These are phyloP conservation scores for Aspergillus baeticus DNA, from an alignment of 495 filamentous ascomycete genomes.

Conservation along the genomic window DNA sequence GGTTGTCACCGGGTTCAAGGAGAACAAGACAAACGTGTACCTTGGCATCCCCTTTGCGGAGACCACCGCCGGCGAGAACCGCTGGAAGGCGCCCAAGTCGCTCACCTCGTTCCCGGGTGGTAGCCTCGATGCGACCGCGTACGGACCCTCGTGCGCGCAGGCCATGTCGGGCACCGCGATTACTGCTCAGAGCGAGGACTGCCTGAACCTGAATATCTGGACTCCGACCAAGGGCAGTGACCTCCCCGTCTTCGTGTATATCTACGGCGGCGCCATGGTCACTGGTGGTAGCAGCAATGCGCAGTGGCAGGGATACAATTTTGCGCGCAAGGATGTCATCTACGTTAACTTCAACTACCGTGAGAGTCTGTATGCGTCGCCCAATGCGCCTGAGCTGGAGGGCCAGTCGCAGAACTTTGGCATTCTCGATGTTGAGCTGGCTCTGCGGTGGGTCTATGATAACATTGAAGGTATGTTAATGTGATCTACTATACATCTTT, in stretches of 20 bases:
- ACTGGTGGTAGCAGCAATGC: slow-evolving; percentile 25
- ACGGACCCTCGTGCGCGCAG: slow-evolving; percentile 28
- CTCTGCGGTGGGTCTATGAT: slow-evolving; percentile 25
- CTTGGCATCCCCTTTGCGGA: slow-evolving; percentile 30
- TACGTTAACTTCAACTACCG: slow-evolving; percentile 34
- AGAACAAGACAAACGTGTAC: slow-evolving; percentile 26
- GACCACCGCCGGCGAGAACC: slow-evolving; percentile 26
- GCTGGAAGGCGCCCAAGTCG: slow-evolving; percentile 26
- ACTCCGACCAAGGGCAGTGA: slow-evolving; percentile 12
- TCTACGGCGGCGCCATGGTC: slow-evolving; percentile 30
- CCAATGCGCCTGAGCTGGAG: slow-evolving; percentile 25
- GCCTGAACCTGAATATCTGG: slow-evolving; percentile 30
- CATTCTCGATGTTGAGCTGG: slow-evolving; percentile 27
- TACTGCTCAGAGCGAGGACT: slow-evolving; percentile 27
- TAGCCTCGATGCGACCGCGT: slow-evolving; percentile 21
- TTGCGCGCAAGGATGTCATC: slow-evolving; percentile 30
- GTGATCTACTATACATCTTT: too few relatives aligned
- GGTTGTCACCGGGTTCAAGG: slow-evolving; percentile 16
- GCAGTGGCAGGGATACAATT: slow-evolving; percentile 27
- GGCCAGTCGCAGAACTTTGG: slow-evolving; percentile 29
- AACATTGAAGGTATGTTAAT: slow-evolving; percentile 22
- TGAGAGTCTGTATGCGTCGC: slow-evolving; percentile 25
- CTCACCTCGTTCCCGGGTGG: slow-evolving; percentile 12
- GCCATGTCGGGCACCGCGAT: slow-evolving; percentile 23
- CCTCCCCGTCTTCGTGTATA: slow-evolving; percentile 29